A percentile compares a stretch with the other conserved stretches of the same genome.
Evolutionary conservation across 1,139 yeast species (phyloP).

Genomic region (Schizosaccharomyces versatilis): DNA sequence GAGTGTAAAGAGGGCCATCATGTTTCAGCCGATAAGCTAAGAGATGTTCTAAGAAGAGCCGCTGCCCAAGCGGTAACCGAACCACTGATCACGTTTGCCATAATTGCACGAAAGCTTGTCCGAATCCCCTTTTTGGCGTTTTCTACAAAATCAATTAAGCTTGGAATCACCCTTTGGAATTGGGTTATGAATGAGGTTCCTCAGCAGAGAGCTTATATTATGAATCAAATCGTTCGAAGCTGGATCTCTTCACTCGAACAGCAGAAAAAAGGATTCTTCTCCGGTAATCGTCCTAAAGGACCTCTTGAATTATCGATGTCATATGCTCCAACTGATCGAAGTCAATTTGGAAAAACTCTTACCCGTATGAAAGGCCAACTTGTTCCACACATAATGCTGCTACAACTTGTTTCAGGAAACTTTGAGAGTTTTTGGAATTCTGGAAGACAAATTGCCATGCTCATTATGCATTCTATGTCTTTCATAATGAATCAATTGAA

Average conservation of each 20-base stretch:
- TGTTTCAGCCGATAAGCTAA: slow-evolving; percentile 11
- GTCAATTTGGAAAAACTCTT: slow-evolving; percentile 21
- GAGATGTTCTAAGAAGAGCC: slow-evolving; percentile 12
- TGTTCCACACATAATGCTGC: slow-evolving; percentile 51
- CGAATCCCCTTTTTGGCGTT: slow-evolving; percentile 50
- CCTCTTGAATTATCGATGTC: slow-evolving; percentile 66
- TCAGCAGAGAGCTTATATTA: slow-evolving; percentile 33
- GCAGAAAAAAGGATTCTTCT: slow-evolving; percentile 38
- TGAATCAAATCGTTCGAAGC: slow-evolving; percentile 42
- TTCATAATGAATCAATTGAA: background rate
- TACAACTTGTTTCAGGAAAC: slow-evolving; percentile 51
- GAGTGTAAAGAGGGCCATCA: slow-evolving; percentile 7
- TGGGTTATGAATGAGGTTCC: slow-evolving; percentile 52
- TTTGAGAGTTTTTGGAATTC: slow-evolving; percentile 37
- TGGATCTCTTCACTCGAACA: slow-evolving; percentile 50
- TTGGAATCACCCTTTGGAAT: slow-evolving; percentile 61
- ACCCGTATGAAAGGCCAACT: slow-evolving; percentile 30
- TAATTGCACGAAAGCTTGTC: slow-evolving; percentile 22
- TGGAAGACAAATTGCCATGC: background rate
- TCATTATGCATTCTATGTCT: background rate
- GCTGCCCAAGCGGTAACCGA: background rate
- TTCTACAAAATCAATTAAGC: slow-evolving; percentile 36
- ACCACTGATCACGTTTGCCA: background rate
- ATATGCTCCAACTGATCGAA: slow-evolving; percentile 64
- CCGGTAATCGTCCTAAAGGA: slow-evolving; percentile 33